Base-by-base conservation (phyloP, 202 grass and related monocot genomes). In the Setaria viridis region DNA sequence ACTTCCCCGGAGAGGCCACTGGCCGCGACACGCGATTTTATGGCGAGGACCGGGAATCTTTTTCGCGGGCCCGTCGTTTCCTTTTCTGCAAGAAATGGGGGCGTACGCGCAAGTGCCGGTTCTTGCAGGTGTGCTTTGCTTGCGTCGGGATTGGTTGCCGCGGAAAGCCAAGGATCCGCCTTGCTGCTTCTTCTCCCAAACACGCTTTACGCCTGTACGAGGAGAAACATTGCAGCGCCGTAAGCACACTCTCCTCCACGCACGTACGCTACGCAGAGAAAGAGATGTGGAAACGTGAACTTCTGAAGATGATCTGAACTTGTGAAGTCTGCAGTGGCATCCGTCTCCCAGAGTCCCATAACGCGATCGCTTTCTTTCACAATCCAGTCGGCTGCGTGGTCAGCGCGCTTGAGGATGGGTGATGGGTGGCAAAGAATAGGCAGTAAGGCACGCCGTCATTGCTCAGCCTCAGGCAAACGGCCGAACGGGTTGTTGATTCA, bases 141-240 rank as follows among this genome's bases (percentile, higher is more conserved):
- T 59, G 84, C 19, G 84, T 86, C 71, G 79, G 57, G 19, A 46
- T 58, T 69, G 56, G 35, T 70, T 50, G 84, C 1, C 19, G 41
- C 37, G 11, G 78, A 78, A 89, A 89, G 87, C 30, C 0, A 0
- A 9, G 8, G 35, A 65, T 37, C 79, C 17, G 0, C n/a, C 9
- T 58, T 71, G 29, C 72, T 7, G 3, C 21, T 19, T 19, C 70
- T 84, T 62, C 19, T 41, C 29, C 29, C 6, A 34, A 76, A 30
- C 78, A 70, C 82, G 7, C 46, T 47, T 69, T 4, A 3, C 53
- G 71, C 60, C 69, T 67, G 74, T 8, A 37, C 0, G 13, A 0
- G 6, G 3, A 2, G 12, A 2, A 9, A 42, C 30, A 47, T 47
- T 37, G 51, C 56, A 17, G 25, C 25, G 25, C 25, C 25, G 25